These are phyloP conservation scores for Aureobasidium sp. DNA, from an alignment of 2,329 filamentous ascomycete species.

Conservation along the genomic window DNA sequence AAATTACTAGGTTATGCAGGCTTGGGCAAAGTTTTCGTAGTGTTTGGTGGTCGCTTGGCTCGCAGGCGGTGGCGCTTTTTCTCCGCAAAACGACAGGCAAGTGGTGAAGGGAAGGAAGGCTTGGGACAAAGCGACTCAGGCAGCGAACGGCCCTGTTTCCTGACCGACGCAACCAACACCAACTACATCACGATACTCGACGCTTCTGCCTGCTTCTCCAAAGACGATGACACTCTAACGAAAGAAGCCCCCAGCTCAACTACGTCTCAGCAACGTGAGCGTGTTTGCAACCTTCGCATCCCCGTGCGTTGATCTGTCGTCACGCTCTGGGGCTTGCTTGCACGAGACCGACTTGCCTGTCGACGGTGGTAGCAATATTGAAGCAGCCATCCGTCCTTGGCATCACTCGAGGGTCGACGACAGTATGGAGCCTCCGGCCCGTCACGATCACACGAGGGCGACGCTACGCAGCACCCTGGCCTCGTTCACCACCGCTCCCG, in stretches of 20 bases:
- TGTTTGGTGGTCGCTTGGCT: not conserved
- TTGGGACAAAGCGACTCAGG: conserved; percentile 9
- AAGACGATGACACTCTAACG: not conserved
- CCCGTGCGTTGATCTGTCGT: conserved; percentile 13
- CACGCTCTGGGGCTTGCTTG: conserved; percentile 9
- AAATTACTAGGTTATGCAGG: not conserved
- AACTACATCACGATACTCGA: not conserved
- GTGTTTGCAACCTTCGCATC: conserved; percentile 7
- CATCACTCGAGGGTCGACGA: not conserved
- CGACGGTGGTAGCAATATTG: not conserved
- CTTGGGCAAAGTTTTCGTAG: conserved; percentile 1
- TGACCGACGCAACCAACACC: conserved; percentile 1
- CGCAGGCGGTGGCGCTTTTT: conserved; percentile 4
- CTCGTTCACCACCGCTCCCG: conserved; percentile 26
- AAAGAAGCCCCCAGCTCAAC: not conserved
- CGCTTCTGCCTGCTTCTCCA: not conserved
- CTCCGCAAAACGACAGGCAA: conserved; percentile 8
- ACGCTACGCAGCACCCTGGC: conserved; percentile 18
- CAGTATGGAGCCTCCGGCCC: conserved; percentile 15
- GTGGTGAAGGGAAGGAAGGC: not conserved
- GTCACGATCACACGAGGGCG: not conserved
- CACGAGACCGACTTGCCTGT: conserved; percentile 2
- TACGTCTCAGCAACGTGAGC: not conserved
- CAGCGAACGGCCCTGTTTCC: conserved; percentile 1
- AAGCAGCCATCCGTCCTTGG: not conserved